These are phyloP conservation scores for Penicillium cinerascens DNA, from an alignment of 495 filamentous ascomycete species.

Conservation along the genomic window DNA sequence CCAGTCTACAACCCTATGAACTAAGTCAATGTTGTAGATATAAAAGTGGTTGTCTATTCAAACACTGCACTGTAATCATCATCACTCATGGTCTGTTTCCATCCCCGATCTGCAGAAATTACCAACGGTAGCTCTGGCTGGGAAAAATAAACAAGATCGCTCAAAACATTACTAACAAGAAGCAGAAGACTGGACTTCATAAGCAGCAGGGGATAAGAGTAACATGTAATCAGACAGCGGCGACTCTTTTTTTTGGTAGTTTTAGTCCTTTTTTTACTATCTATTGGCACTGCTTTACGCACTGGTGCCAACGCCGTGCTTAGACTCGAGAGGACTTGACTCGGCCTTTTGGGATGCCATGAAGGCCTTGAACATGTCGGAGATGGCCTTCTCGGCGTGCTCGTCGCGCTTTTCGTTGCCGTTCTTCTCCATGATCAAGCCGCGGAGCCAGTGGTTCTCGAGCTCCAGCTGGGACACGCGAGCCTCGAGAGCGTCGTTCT, in stretches of 20 bases:
- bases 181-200: neutral
- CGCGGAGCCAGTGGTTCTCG: conserved; percentile 96
- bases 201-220: conserved; percentile 8
- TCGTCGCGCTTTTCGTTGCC: conserved; percentile 40
- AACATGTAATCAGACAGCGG: conserved; percentile 5
- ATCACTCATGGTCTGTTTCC: conserved; percentile 3
- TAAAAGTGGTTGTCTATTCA: conserved; percentile 1
- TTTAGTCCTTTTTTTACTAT: conserved; percentile 10
- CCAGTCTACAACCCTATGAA: neutral
- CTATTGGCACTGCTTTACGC: conserved; percentile 13
- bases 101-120: neutral
- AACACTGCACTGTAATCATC: conserved; percentile 8
- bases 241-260: conserved; percentile 3
- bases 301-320: conserved; percentile 39
- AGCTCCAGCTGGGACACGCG: conserved; percentile 82
- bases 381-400: conserved; percentile 42
- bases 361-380: conserved; percentile 49
- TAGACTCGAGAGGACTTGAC: conserved; percentile 35
- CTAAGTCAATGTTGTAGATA: neutral
- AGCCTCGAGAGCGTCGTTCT: conserved; percentile 72
- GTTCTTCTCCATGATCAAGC: conserved; percentile 90
- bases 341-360: conserved; percentile 40
- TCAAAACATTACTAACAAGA: conserved; percentile 12
- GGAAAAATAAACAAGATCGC: conserved; percentile 3
- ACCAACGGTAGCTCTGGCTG: neutral